A percentile compares a stretch with the other conserved stretches of the same genome.
Evolutionary conservation across 805 yeast species (phyloP).

Genomic region (Ogataea neopini): DNA sequence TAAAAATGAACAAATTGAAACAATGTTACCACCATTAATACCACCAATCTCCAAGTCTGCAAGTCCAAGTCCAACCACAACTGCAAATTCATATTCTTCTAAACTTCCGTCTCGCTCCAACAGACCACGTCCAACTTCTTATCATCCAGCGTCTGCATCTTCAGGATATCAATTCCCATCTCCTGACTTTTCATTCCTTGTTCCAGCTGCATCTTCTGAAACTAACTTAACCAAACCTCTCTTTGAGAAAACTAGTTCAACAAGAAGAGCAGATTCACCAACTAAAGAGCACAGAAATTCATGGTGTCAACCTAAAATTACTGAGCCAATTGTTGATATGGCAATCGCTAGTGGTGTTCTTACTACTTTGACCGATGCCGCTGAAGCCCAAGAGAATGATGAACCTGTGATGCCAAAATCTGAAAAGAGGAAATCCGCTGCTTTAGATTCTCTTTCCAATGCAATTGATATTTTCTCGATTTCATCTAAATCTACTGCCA

Average conservation of each 20-base stretch:
- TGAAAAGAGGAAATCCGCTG: constrained; percentile 35
- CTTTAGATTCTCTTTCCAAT: constrained; percentile 34
- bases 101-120: constrained; percentile 39
- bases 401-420: constrained; percentile 17
- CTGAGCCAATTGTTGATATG: constrained; percentile 36
- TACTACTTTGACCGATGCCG: constrained; percentile 19
- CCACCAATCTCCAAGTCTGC: constrained; percentile 28
- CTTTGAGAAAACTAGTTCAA: constrained; percentile 18
- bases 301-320: constrained; percentile 31
- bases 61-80: constrained; percentile 40
- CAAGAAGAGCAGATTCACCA: constrained; percentile 31
- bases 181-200: constrained; percentile 32
- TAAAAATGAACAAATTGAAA: constrained; percentile 6
- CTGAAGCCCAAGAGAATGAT: constrained; percentile 8
- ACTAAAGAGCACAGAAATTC: constrained; percentile 31
- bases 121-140: constrained; percentile 82
- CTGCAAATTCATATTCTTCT: constrained; percentile 22
- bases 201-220: constrained; percentile 29
- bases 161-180: constrained; percentile 28
- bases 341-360: constrained; percentile 35
- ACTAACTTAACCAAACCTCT: constrained; percentile 23
- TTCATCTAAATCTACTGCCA: constrained; percentile 21
- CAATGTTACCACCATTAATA: constrained; percentile 27
- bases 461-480: constrained; percentile 34
- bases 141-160: constrained; percentile 62